Percentiles rank a stretch among this genome's conserved stretches.
Evolutionary conservation across 75 land plant species (phyloP).

Genomic region (Pseudotsuga menziesii): DNA sequence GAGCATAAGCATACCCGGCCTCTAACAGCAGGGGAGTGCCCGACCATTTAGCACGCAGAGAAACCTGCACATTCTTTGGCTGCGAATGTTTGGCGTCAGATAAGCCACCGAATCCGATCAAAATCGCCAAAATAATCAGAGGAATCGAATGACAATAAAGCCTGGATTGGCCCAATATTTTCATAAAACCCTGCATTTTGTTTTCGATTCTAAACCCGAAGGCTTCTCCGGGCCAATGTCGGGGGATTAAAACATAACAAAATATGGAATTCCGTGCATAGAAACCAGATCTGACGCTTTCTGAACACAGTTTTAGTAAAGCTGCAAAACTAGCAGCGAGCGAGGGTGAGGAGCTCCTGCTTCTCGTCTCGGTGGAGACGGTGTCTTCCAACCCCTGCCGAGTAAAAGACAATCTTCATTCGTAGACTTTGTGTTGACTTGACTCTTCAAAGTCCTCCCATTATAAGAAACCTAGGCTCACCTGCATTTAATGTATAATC

Average conservation of each 20-base stretch:
- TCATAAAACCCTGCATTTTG: constrained; percentile 3
- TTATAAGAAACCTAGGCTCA: too few species aligned
- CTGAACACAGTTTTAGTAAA: too few species aligned
- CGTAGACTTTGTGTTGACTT: too few species aligned
- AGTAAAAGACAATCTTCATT: too few species aligned
- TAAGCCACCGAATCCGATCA: constrained; percentile 15
- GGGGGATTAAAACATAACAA: not conserved
- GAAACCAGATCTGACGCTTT: too few species aligned
- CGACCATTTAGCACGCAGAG: constrained; percentile 90
- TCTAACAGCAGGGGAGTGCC: constrained; percentile 85
- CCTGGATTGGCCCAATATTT: constrained; percentile 14
- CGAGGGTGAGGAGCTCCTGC: too few species aligned
- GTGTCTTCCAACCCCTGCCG: too few species aligned
- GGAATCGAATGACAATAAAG: constrained; percentile 15
- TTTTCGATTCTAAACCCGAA: not conserved
- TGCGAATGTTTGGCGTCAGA: constrained; percentile 19
- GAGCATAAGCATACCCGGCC: constrained; percentile 57
- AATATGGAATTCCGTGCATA: too few species aligned
- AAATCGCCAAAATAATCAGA: constrained; percentile 14
- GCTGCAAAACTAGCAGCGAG: too few species aligned
- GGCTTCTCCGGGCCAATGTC: not conserved
- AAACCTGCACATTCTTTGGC: constrained; percentile 89
- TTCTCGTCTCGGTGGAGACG: too few species aligned
- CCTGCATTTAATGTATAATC: too few species aligned
- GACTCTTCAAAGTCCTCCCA: too few species aligned